Evolutionary conservation across 1,139 yeast genomes (phyloP), one percentile per base, ranked within the genome.

Genomic region (Geotrichum phurueaensis): DNA sequence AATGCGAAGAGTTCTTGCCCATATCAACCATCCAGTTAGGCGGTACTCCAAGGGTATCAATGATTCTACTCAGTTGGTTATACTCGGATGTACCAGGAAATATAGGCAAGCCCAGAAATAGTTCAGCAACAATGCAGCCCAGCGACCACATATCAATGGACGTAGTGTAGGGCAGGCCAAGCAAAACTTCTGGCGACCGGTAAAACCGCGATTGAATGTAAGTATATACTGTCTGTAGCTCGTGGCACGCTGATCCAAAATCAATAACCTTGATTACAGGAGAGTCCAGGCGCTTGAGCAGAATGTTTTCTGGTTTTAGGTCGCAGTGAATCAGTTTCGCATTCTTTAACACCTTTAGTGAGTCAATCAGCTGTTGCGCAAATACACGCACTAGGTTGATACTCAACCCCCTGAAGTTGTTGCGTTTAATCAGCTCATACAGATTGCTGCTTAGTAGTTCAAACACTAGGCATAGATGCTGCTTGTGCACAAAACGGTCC

Each of bases 131-230:
- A 58, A 94, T 92, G 76, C 99, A 94, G 1, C 99, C 99, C 54
- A 94, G 77, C 1, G 97, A 91, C 99, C 99, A 94, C 92, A 92
- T 90, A 73, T 94, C 99, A 61, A 94, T 94, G 10, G 96, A 85
- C 27, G 96, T 85, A 0, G 96, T 88, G 63, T 77, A 76, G 5
- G 97, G 96, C 55, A 94, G 78, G 0, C 99, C 98, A 39, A 94
- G 75, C 3, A 94, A 84, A 22, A 94, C 96, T 72, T 94, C 99
- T 0, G 99, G 99, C 0, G 97, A 89, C 63, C 99, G 80, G 73
- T 94, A 94, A 71, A 94, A 94, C 62, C 99, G 79, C 7, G 97
- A 89, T 72, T 94, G 99, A 63, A 94, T 90, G 72, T 94, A 94
- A 0, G 98, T 89, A 75, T 90, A 94, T 4, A 92, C 79, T 0